Evolutionary conservation across 768 basidiomycete genomes (phyloP).

Genomic region (Tylopilus balloui): DNA sequence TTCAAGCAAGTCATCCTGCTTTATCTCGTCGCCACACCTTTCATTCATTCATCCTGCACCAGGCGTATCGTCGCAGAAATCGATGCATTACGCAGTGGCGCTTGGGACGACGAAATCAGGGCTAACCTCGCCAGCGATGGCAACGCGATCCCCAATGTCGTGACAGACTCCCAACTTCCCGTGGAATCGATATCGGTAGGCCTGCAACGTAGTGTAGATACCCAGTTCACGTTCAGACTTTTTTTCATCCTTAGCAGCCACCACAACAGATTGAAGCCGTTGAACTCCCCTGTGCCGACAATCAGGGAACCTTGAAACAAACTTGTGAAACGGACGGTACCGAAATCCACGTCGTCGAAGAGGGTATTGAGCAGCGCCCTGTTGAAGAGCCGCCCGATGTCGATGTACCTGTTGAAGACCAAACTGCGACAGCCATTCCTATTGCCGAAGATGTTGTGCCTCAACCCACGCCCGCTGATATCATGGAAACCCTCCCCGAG

Average conservation of each 20-base stretch:
- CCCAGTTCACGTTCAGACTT: neutral
- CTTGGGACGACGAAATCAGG: slow-evolving; percentile 53
- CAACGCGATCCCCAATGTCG: slow-evolving; percentile 4
- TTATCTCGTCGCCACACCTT: neutral
- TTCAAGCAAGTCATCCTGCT: slow-evolving; percentile 58
- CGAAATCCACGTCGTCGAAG: neutral
- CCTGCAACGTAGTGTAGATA: neutral
- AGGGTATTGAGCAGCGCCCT: slow-evolving; percentile 1
- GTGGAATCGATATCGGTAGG: slow-evolving; percentile 11
- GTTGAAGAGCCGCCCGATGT: neutral
- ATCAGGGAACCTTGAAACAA: neutral
- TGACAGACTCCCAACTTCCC: neutral
- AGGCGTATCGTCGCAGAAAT: slow-evolving; percentile 72
- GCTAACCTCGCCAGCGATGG: slow-evolving; percentile 26
- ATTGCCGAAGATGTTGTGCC: slow-evolving; percentile 6
- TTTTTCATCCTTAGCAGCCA: slow-evolving; percentile 8
- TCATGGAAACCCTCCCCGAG: slow-evolving; percentile 7
- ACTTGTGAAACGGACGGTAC: slow-evolving; percentile 5
- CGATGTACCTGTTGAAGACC: slow-evolving; percentile 4
- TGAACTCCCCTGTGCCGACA: slow-evolving; percentile 5
- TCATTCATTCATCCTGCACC: neutral
- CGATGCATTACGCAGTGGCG: slow-evolving; percentile 65
- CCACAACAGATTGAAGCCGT: neutral
- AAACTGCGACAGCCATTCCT: neutral
- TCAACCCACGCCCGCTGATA: slow-evolving; percentile 5